Percentiles rank a stretch among this genome's conserved stretches.
Conservation (phyloP, 23 red algal genomes). For the Gracilaria domingensis region DNA sequence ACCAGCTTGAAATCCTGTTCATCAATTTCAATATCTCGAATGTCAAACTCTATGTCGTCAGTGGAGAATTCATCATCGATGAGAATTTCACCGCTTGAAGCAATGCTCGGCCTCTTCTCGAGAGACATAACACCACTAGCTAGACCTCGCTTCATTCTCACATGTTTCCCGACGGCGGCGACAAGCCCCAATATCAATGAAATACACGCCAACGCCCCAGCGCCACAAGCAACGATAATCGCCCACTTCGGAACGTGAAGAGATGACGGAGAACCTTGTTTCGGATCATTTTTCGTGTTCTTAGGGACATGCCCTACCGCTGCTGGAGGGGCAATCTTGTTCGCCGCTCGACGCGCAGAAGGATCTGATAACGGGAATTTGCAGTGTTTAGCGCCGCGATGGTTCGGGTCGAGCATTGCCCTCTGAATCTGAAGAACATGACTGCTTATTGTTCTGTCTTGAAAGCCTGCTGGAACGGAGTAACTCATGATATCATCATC, state of each 20-base stretch:
- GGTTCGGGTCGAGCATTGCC: constrained; percentile 1
- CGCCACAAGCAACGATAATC: constrained; percentile 26
- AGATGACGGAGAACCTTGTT: not conserved
- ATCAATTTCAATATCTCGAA: constrained; percentile 46
- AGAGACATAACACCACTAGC: not conserved
- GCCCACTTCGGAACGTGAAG: constrained; percentile 32
- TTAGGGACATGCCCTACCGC: constrained; percentile 14
- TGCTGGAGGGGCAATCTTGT: not conserved
- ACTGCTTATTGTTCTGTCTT: constrained; percentile 19
- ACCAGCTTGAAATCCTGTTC: constrained; percentile 13
- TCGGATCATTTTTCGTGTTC: not conserved
- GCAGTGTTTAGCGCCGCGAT: constrained; percentile 33
- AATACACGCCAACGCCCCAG: not conserved
- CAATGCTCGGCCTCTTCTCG: not conserved
- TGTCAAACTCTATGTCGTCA: constrained; percentile 11
- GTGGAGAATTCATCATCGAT: constrained; percentile 35
- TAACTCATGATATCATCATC: constrained; percentile 22
- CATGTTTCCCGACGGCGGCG: not conserved
- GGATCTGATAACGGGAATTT: constrained; percentile 29
- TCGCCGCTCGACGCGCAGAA: not conserved
- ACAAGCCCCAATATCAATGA: constrained; percentile 6
- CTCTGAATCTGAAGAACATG: constrained; percentile 29
- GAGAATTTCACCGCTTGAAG: constrained; percentile 36
- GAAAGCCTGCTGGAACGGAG: constrained; percentile 14
- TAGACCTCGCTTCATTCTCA: constrained; percentile 12